Evolutionary conservation across 2,329 filamentous ascomycete genomes (phyloP), one percentile per base, ranked within the genome.

Genomic region (Pseudocercospora macadamiae): DNA sequence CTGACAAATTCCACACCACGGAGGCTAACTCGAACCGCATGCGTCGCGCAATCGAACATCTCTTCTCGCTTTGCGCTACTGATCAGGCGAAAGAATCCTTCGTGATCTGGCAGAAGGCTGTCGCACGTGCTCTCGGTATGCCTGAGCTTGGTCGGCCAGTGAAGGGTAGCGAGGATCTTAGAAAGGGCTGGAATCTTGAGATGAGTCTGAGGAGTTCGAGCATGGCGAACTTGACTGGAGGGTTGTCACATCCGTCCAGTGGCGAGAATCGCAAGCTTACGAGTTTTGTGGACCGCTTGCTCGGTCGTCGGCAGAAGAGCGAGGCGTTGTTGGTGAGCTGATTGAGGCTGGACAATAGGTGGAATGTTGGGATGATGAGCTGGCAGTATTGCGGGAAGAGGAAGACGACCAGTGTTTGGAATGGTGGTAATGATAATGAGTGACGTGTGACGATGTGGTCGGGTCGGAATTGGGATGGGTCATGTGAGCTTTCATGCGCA

Each of bases 251-350:
- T 45, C 51, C 45, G 53, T n/a, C 37, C 53, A 18, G 62, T 58
- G 52, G 48, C 39, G 44, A 64, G 71, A 51, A 73, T 71, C 61
- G 60, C 61, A 51, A 68, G 61, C 16, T 72, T 60, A 60, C 63
- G 49, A 68, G 62, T 12, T 72, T 75, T 44, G 67, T 75, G 63
- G 71, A 74, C 54, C 66, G 68, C n/a, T 59, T 74, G 60, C 58
- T 73, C 37, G 73, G 72, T 3, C 68, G 68, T 59, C 61, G 58
- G 36, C 63, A 64, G 61, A 66, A 60, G 51, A 55, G 54, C 32
- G 36, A 42, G 12, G 49, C 49, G 14, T 21, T 42, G 28, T 9
- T 53, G 32, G 32, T 25, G 19, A 42, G 19, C 14, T 30, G 49
- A 42, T 53, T 39, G 49, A 21, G 34, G 16, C 26, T 25, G 26